Base-by-base conservation (phyloP, 257 asterid genomes). In the Salvia hispanica region DNA sequence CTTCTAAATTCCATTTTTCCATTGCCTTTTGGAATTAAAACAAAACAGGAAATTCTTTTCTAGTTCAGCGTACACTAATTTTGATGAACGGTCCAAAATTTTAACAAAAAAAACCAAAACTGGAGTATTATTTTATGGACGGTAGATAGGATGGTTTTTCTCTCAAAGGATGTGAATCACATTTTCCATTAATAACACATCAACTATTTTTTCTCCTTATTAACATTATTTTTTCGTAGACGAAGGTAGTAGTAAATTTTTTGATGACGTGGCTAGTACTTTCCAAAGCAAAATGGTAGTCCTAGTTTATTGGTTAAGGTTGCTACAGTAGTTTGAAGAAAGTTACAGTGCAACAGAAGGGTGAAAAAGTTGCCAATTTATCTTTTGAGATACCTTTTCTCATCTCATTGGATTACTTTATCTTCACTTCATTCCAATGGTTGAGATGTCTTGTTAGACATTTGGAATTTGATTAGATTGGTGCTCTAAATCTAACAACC, bases 401-500 rank as follows among this genome's bases (percentile, higher is more conserved):
- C 58, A 68, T 57, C 25, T 28, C 51, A 40, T 69, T 59, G 68
- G 72, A 53, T 21, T 66, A 42, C 79, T 72, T 80, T 70, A 68
- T 62, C 60, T 71, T 58, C 47, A 77, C 76, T 72, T 77, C 77
- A 57, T 40, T 39, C 53, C 73, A 64, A 53, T 58, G 51, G 44
- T 25, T 80, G 79, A 67, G 64, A 71, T 69, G 80, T 80, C 80
- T 69, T 67, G 63, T 66, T 47, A 31, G 64, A 7, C 78, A 40
- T 28, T 13, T 72, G 11, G 12, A 66, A 53, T 57, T 66, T 67
- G 36, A 37, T 28, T 3, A 18, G 0, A 36, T 43, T 28, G 62
- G 14, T n/a, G 36, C 28, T 34, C 62, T 25, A 25, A 25, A 1
- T 25, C 31, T 54, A 53, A 67, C 63, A 53, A 53, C 54, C 47